Evolutionary conservation across 176 grass and related monocot species (phyloP), one percentile per base, ranked within the genome.

Genomic region (Eleusine indica): DNA sequence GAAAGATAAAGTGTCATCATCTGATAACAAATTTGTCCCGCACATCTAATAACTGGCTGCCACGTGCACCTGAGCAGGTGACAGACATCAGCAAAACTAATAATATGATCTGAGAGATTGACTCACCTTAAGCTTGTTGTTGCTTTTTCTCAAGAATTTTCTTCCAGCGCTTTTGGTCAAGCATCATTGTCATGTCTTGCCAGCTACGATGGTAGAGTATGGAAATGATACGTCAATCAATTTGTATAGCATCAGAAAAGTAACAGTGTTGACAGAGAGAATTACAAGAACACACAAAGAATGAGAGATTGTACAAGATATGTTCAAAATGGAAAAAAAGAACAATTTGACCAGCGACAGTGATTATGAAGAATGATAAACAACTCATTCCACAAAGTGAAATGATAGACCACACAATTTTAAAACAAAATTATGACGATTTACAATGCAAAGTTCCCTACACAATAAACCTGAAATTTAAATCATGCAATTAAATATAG

Each of bases 101-200:
- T 16, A 51, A 51, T 16, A 51, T 51, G 48, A 51, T 13, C 3
- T 16, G 12, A 51, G 48, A 51, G 14, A 51, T 16, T 13, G 51
- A 53, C 15, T 72, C 78, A 82, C 83, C 88, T 90, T 82, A 90
- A 60, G 67, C 83, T 86, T 85, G 16, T 1, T 77, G 88, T 47
- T 86, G 56, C 79, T 86, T 90, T 79, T 90, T 86, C 21, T 90
- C 78, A 0, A 90, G 83, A 60, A 90, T 86, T 82, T 86, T 90
- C 83, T 86, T 90, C 78, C 78, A 90, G 73, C 39, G 78, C 73
- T 90, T 86, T 72, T 90, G 88, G 68, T 90, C 88, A 1, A 90
- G 78, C 38, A 86, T 39, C 88, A 90, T 47, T 53, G 66, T 68
- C 88, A 86, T 86, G 67, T 86, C 88, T 86, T 90, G 73, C 83